Base-by-base conservation (phyloP, 1,284 basidiomycete species). In the Uromyces viciae-fabae region DNA sequence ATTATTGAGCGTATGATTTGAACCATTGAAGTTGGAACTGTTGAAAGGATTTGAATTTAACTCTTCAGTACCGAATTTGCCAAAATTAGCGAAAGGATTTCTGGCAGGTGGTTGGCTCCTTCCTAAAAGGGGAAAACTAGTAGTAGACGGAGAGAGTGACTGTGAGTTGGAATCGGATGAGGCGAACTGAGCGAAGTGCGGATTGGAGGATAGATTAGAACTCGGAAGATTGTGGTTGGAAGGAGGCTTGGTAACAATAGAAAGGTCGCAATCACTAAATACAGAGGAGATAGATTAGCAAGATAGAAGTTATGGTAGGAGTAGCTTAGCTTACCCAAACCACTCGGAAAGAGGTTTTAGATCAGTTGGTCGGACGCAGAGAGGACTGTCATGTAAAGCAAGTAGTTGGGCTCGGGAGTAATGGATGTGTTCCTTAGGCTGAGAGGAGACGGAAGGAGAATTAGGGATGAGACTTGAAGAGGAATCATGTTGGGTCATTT, bases 71-170 rank as follows among this genome's bases (percentile, higher is more conserved):
- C 69, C 68, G 36, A 81, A 81, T 49, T 81, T 81, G 17, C 78
- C 78, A 54, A 81, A 81, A 56, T 81, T 81, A 28, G 78, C 78
- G 42, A 81, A 81, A 14, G 78, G 78, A 66, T 81, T 81, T 28
- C 78, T 60, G 36, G 78, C 78, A 15, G 78, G 78, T 49, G 78
- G 78, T 42, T 81, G 78, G 43, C 69, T 58, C 40, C 78, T 69
- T 58, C 71, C 71, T 4, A 81, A 42, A 28, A 79, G 42, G 36
- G 76, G 76, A 2, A 79, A 42, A 42, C 46, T 56, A 42, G 72
- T 33, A n/a, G 31, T 19, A 31, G 76, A 79, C 22, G 43, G 75
- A 25, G 76, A 43, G 64, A 72, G 62, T 60, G 66, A 56, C 17
- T 74, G 72, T 25, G 52, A 42, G 22, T 60, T 56, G 17, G n/a